Conservation (phyloP, 345 rosid genomes). For the Murraya paniculata region DNA sequence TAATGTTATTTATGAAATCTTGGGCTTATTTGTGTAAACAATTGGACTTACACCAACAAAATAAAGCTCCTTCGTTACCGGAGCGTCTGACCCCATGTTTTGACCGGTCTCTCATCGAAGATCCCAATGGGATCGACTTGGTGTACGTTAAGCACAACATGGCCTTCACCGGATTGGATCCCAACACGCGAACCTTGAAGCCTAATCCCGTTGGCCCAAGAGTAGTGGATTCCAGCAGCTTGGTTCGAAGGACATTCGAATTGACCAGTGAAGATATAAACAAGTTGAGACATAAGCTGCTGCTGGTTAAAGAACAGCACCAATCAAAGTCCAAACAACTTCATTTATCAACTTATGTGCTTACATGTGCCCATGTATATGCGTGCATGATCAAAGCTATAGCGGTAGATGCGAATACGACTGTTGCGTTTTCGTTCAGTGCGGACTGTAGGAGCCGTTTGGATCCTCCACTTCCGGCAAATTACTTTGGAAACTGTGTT, state of each 20-base stretch:
- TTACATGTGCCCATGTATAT: conserved; percentile 27
- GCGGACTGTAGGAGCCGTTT: conserved; percentile 36
- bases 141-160: background rate
- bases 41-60: background rate
- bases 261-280: conserved; percentile 22
- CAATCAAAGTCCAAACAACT: background rate
- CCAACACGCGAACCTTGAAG: conserved; percentile 19
- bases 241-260: conserved; percentile 26
- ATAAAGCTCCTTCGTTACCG: background rate
- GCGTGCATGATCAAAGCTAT: conserved; percentile 30
- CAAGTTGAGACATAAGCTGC: conserved; percentile 26
- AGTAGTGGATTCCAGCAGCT: background rate
- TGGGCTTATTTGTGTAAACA: conserved; percentile 35
- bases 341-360: conserved; percentile 31
- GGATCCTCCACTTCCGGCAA: conserved; percentile 36
- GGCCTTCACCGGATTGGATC: background rate
- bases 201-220: background rate
- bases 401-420: conserved; percentile 5
- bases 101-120: conserved; percentile 23
- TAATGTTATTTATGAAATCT: conserved; percentile 35
- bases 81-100: conserved; percentile 26
- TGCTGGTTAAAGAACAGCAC: background rate
- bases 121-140: conserved; percentile 19
- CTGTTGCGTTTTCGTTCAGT: conserved; percentile 14
- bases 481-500: conserved; percentile 48